Percentiles rank a stretch among this genome's conserved stretches.
Conservation (phyloP, 768 basidiomycete genomes). For the Termitomyces sp. region DNA sequence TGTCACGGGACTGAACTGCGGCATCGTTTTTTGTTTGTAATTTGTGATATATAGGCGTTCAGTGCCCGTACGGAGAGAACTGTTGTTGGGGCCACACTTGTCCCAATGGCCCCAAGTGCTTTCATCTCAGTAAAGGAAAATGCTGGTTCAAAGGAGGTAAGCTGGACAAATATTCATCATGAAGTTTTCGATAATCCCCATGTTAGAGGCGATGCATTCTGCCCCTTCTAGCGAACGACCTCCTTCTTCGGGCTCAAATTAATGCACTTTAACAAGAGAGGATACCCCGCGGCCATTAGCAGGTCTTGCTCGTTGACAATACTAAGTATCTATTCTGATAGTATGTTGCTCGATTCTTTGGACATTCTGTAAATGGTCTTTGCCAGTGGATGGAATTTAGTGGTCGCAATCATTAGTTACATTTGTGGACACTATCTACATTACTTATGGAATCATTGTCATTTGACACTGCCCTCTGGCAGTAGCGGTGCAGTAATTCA, state of each 20-base stretch:
- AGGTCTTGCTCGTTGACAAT: not conserved
- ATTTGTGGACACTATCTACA: conserved; percentile 9
- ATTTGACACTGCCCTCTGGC: not conserved
- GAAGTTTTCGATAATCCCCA: not conserved
- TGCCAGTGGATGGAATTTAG: conserved; percentile 17
- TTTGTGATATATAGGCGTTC: conserved; percentile 43
- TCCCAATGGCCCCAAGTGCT: conserved; percentile 72
- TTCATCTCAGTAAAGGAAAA: conserved; percentile 72
- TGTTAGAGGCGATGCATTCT: conserved; percentile 44
- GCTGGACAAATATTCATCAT: conserved; percentile 8
- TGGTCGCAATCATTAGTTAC: conserved; percentile 10
- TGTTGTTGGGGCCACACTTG: conserved; percentile 87
- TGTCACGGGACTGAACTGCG: conserved; percentile 2
- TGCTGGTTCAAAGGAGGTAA: conserved; percentile 84
- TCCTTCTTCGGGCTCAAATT: conserved; percentile 9
- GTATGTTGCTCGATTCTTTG: conserved; percentile 11
- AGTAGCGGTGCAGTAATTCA: too few species aligned
- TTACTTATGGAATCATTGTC: not conserved
- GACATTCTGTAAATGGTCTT: conserved; percentile 12
- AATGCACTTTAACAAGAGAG: conserved; percentile 2
- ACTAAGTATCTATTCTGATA: conserved; percentile 11
- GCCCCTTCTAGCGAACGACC: conserved; percentile 1
- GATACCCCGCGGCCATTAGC: conserved; percentile 9
- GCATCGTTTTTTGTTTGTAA: not conserved
- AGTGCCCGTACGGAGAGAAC: conserved; percentile 69